A percentile compares a stretch with the other conserved stretches of the same genome.
phyloP scores from a whole-genome alignment of 192 early-diverging fungal genomes.

The Martensiomyces pterosporus region DNA sequence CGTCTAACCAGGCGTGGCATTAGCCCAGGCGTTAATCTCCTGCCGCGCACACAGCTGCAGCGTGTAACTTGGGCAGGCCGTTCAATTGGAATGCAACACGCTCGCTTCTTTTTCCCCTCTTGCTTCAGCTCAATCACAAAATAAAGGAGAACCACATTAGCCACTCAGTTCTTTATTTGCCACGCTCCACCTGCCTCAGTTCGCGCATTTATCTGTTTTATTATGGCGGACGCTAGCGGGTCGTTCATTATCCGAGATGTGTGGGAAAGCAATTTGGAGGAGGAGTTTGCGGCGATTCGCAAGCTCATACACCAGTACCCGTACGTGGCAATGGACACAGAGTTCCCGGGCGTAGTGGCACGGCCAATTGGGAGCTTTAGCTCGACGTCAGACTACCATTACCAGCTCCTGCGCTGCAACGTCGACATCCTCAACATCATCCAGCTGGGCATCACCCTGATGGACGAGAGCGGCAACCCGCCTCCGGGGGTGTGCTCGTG shows the following conservation, averaged over 20 bases:
- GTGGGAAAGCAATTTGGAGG: conserved; percentile 94
- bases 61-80: no score
- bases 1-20: no score
- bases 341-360: conserved; percentile 98
- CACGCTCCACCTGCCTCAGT: no score
- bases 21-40: no score
- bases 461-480: conserved; percentile 78
- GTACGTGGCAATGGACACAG: conserved; percentile 98
- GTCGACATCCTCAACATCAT: conserved; percentile 98
- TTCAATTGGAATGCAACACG: no score
- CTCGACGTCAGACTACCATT: conserved; percentile 96
- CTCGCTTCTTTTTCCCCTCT: no score
- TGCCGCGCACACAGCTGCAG: no score
- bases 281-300: conserved; percentile 84
- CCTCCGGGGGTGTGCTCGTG: conserved; percentile 81
- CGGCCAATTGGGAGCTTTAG: conserved; percentile 95
- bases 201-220: no score
- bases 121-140: no score
- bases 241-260: conserved; percentile 69
- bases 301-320: conserved; percentile 87
- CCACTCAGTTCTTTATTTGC: no score
- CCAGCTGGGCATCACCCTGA: conserved; percentile 94
- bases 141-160: no score
- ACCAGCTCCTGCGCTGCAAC: conserved; percentile 95
- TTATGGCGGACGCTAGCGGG: neutral